Percentiles rank a stretch among this genome's conserved stretches.
phyloP scores from a whole-genome alignment of 2,329 filamentous ascomycete species.

The Erysiphe pisi region DNA sequence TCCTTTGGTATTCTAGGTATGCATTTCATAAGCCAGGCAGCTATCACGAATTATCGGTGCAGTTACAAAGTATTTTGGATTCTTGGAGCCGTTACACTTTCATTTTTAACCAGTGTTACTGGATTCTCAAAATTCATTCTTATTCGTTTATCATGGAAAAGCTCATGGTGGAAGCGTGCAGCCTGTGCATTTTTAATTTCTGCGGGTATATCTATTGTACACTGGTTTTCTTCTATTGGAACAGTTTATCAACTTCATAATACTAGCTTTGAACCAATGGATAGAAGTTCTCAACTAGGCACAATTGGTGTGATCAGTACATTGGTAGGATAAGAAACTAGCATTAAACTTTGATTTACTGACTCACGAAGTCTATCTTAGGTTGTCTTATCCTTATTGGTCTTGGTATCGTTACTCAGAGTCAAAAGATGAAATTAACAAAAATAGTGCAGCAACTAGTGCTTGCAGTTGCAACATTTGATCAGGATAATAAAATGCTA shows the following conservation, averaged over 20 bases:
- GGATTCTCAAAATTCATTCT: constrained; percentile 69
- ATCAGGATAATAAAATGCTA: constrained; percentile 53
- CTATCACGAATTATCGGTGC: constrained; percentile 65
- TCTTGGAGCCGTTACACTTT: constrained; percentile 59
- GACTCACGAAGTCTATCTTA: constrained; percentile 44
- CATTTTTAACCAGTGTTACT: constrained; percentile 57
- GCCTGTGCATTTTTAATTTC: constrained; percentile 58
- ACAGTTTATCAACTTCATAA: constrained; percentile 54
- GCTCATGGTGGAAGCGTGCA: constrained; percentile 63
- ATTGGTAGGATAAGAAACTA: constrained; percentile 45
- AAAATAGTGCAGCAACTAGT: constrained; percentile 45
- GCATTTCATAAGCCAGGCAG: constrained; percentile 80
- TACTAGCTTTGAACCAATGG: constrained; percentile 39
- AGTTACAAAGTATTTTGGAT: constrained; percentile 49
- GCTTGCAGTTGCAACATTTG: constrained; percentile 54
- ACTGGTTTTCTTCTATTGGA: constrained; percentile 67
- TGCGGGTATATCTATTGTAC: constrained; percentile 71
- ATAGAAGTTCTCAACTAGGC: constrained; percentile 47
- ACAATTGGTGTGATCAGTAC: constrained; percentile 65
- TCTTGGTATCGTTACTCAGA: constrained; percentile 45
- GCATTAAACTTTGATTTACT: neutral
- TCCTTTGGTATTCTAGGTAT: constrained; percentile 70
- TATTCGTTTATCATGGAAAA: constrained; percentile 64
- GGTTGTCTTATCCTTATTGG: constrained; percentile 49
- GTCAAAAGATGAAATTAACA: constrained; percentile 30